Percentiles rank a stretch among this genome's conserved stretches.
These are phyloP conservation scores for Mucor circinelloides DNA, from an alignment of 371 early-diverging fungal species.

Conservation along the genomic window DNA sequence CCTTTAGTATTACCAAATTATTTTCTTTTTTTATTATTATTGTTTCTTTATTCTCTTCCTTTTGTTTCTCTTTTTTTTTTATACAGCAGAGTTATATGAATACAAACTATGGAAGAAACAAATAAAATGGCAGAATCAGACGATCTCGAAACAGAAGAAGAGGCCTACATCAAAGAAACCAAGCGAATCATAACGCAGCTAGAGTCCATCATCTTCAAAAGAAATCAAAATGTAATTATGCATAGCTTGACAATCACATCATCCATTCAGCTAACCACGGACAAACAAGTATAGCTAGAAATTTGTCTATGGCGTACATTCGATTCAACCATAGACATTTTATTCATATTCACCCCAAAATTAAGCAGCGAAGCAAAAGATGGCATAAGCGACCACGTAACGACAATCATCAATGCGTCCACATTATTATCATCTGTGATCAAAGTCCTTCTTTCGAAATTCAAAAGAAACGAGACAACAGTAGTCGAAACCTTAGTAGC, in stretches of 20 bases:
- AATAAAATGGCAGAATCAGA: not conserved
- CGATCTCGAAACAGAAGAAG: not conserved
- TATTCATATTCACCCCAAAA: constrained; percentile 21
- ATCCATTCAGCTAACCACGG: not conserved
- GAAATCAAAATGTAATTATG: constrained; percentile 13
- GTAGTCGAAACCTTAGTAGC: constrained; percentile 8
- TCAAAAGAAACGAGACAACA: constrained; percentile 1
- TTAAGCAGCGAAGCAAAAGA: not conserved
- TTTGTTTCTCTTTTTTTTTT: not conserved
- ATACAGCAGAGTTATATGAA: not conserved
- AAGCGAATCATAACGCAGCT: constrained; percentile 3
- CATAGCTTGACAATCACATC: not conserved
- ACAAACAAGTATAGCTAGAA: constrained; percentile 11
- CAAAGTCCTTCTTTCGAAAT: constrained; percentile 3
- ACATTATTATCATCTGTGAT: constrained; percentile 9
- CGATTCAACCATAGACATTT: constrained; percentile 19
- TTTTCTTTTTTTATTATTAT: not conserved
- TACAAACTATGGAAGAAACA: not conserved
- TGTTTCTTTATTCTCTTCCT: not conserved
- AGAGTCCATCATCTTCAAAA: constrained; percentile 4
- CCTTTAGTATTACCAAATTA: not conserved
- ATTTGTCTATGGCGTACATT: constrained; percentile 21
- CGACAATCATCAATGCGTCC: constrained; percentile 15
- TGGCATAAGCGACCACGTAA: constrained; percentile 1
- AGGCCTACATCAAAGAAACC: constrained; percentile 5